Evolutionary conservation across 1,139 yeast genomes (phyloP).

Genomic region (Saccharomycopsis hybrid): DNA sequence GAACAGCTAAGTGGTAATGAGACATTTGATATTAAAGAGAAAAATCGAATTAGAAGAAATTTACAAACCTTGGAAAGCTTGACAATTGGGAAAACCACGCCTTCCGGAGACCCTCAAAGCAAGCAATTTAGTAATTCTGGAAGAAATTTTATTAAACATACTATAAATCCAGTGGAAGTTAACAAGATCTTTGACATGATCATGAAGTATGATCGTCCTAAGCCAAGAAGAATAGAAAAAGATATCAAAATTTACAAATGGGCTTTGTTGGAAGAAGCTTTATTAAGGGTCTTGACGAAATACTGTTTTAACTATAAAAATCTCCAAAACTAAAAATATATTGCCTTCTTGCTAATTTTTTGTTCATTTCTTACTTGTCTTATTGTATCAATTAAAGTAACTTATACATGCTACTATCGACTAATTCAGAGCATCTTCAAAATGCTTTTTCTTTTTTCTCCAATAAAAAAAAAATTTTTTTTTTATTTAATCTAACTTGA

Average conservation of each 20-base stretch:
- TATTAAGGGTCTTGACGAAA: constrained; percentile 56
- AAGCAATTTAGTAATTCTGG: constrained; percentile 1
- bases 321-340: not conserved
- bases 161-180: constrained; percentile 15
- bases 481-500: too few species aligned
- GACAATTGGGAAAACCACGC: constrained; percentile 41
- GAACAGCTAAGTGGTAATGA: constrained; percentile 46
- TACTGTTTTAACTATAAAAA: constrained; percentile 29
- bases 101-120: constrained; percentile 23
- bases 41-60: constrained; percentile 63
- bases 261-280: constrained; percentile 48
- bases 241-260: constrained; percentile 66
- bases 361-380: too few species aligned
- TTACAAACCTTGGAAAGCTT: constrained; percentile 59
- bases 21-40: constrained; percentile 59
- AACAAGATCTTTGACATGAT: constrained; percentile 47
- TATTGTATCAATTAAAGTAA: too few species aligned
- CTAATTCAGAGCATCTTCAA: too few species aligned
- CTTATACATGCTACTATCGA: too few species aligned
- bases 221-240: constrained; percentile 68
- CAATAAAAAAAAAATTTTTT: too few species aligned
- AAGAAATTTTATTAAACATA: constrained; percentile 17
- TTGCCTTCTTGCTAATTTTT: not conserved
- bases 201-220: constrained; percentile 61
- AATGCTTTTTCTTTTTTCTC: too few species aligned